phyloP scores from a whole-genome alignment of 73 alveolate species.

The Effrenium voratum region DNA sequence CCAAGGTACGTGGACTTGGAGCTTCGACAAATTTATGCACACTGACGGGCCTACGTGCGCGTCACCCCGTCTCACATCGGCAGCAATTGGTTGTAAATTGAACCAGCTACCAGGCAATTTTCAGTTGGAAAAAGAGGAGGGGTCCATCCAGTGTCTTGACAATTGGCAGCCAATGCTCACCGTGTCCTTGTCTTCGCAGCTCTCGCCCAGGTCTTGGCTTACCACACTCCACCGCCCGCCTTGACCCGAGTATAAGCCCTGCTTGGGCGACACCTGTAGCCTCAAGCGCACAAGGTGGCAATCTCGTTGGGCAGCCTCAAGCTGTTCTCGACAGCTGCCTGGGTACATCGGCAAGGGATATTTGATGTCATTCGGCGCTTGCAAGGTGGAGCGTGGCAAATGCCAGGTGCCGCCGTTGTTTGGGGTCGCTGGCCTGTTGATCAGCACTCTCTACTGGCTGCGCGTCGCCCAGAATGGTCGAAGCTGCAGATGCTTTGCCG shows the following conservation, averaged over 20 bases:
- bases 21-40: conserved; percentile 33
- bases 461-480: no score
- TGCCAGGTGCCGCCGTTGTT: conserved; percentile 68
- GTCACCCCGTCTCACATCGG: not conserved
- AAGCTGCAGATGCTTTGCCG: no score
- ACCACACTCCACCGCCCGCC: conserved; percentile 50
- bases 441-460: conserved; percentile 90
- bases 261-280: not conserved
- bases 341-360: conserved; percentile 24
- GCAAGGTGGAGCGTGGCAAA: no score
- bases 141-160: no score
- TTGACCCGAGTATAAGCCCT: not conserved
- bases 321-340: conserved; percentile 60
- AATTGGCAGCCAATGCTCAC: no score
- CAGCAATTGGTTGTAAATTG: not conserved
- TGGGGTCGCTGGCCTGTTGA: conserved; percentile 68
- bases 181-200: not conserved
- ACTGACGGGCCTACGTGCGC: not conserved
- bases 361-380: no score
- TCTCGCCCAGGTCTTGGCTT: conserved; percentile 6
- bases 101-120: no score
- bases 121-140: no score
- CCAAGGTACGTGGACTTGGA: conserved; percentile 17
- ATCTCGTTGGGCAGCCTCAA: conserved; percentile 40
- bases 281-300: conserved; percentile 18